phyloP scores from a whole-genome alignment of 495 filamentous ascomycete species.

The Tirmania nivea region DNA sequence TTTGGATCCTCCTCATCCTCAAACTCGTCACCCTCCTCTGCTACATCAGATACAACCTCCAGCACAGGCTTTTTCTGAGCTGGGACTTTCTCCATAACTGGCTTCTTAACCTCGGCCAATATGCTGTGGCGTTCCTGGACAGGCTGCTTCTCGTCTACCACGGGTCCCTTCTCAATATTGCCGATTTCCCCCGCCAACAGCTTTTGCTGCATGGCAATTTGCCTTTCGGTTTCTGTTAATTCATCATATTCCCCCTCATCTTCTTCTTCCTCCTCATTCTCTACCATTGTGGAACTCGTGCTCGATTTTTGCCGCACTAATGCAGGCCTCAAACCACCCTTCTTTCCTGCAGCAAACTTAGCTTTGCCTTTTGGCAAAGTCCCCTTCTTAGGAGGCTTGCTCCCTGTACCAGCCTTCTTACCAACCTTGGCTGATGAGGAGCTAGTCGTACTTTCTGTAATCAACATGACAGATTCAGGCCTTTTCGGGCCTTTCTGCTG shows the following conservation, averaged over 20 bases:
- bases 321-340: background rate
- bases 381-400: background rate
- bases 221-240: background rate
- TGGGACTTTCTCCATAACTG: background rate
- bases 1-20: background rate
- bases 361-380: background rate
- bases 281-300: background rate
- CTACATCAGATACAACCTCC: conserved; percentile 7
- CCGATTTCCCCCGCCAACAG: background rate
- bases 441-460: background rate
- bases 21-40: conserved; percentile 4
- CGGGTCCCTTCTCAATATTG: background rate
- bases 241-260: conserved; percentile 3
- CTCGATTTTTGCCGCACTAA: background rate
- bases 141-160: background rate
- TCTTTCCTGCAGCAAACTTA: background rate
- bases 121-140: background rate
- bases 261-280: background rate
- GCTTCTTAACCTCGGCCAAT: background rate
- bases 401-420: background rate
- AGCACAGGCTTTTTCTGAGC: conserved; percentile 2
- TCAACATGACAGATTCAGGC: background rate
- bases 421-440: background rate
- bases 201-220: background rate
- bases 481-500: background rate